Base-by-base conservation (phyloP, 2,329 filamentous ascomycete species). In the Bipolaris zeicola region DNA sequence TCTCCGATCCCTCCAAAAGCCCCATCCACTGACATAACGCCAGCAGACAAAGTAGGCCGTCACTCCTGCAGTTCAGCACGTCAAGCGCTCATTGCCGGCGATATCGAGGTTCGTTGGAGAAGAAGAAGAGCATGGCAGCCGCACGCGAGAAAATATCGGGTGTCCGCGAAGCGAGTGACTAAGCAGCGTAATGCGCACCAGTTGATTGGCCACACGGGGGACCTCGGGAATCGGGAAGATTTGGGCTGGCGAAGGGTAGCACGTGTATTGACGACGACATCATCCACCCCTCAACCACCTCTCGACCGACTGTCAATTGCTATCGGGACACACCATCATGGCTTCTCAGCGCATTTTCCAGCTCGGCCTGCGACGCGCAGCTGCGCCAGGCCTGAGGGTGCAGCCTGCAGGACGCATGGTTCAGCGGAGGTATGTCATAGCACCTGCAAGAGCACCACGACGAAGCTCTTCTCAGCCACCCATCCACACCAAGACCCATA, bases 381-480 rank as follows among this genome's bases (percentile, higher is more conserved):
- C 70, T 31, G 74, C 73, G 45, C 81, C 79, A 58, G 74, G 72
- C 36, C 69, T 82, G 61, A 75, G 74, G 55, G 67, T 76, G 55
- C 70, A 75, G 60, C 70, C 73, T 39, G 73, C 67, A 38, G 72
- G 74, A 65, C 71, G 70, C 64, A 74, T 78, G 59, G 73, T 77
- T 49, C 82, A 83, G 70, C 77, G 77, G 63, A 80, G 82, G 82
- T 83, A 77, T 63, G 70, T 63, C 60, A 60, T 66, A 59, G 58
- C 62, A 63, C 46, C 50, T 10, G 31, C 20, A 50, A 5, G 37
- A 22, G 61, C 58, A 56, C 45, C 39, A 43, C 28, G 52, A 38
- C 36, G 52, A 41, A 56, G 47, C 52, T 51, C 43, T 45, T 45
- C 26, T 33, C 39, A 14, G 26, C 20, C 46, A 31, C 31, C 39